phyloP scores from a whole-genome alignment of 2,329 filamentous ascomycete genomes.

The Cladosporium sp. region DNA sequence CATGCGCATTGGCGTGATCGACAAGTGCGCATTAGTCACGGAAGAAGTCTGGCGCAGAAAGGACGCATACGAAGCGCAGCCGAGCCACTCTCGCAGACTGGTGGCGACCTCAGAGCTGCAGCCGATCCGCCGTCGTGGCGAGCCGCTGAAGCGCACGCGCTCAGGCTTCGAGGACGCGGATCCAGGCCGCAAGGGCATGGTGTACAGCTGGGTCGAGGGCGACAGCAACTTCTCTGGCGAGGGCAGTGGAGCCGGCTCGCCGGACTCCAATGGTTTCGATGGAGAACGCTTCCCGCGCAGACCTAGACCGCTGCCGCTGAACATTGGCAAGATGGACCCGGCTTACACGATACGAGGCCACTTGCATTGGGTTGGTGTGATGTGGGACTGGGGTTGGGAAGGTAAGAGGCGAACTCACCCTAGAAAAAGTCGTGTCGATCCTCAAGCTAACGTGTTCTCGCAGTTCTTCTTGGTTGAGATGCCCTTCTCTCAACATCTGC shows the following conservation, averaged over 20 bases:
- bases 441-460: slow-evolving; percentile 10
- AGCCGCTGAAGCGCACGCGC: slow-evolving; percentile 18
- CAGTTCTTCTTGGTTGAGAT: slow-evolving; percentile 39
- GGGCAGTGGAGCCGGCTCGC: slow-evolving; percentile 11
- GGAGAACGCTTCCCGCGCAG: slow-evolving; percentile 15
- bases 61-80: slow-evolving; percentile 47
- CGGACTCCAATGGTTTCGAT: slow-evolving; percentile 3
- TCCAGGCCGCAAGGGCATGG: slow-evolving; percentile 30
- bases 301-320: slow-evolving; percentile 9
- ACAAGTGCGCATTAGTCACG: slow-evolving; percentile 61
- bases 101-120: slow-evolving; percentile 35
- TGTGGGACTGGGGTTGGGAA: slow-evolving; percentile 71
- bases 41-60: slow-evolving; percentile 64
- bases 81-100: slow-evolving; percentile 27
- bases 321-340: slow-evolving; percentile 45
- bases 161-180: slow-evolving; percentile 19
- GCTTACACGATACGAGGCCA: slow-evolving; percentile 62
- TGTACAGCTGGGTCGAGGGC: slow-evolving; percentile 28
- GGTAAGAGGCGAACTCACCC: slow-evolving; percentile 43
- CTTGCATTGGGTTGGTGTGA: slow-evolving; percentile 67
- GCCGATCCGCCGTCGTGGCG: slow-evolving; percentile 22
- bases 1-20: slow-evolving; percentile 64
- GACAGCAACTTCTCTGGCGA: slow-evolving; percentile 9
- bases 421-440: too few species aligned
- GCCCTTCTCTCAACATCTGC: not conserved